Conservation (phyloP, 352 stramenopile species). For the Globisporangium mamillatum region DNA sequence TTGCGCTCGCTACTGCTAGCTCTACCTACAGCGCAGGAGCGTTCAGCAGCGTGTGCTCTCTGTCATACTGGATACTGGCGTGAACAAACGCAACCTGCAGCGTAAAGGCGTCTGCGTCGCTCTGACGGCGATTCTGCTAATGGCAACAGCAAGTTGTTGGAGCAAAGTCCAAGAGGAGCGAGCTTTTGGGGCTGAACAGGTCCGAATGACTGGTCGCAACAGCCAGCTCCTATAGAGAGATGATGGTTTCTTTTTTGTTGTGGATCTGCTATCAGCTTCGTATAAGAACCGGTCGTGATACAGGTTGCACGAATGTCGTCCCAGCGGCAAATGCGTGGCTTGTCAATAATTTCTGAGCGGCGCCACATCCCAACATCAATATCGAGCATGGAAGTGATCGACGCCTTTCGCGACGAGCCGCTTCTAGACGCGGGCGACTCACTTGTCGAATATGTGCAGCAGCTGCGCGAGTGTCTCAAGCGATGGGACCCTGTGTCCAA, state of each 20-base stretch:
- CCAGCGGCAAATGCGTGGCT: not conserved
- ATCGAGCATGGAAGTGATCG: not conserved
- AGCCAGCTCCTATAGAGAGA: slow-evolving; percentile 11
- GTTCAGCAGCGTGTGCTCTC: not conserved
- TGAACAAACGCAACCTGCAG: too few species aligned
- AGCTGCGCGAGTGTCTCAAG: slow-evolving; percentile 20
- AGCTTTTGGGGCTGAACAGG: not conserved
- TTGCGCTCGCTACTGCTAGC: not conserved
- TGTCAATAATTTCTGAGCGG: not conserved
- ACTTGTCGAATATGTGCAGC: slow-evolving; percentile 17
- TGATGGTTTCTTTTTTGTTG: too few species aligned
- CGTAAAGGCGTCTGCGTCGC: not conserved
- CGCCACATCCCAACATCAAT: slow-evolving; percentile 53
- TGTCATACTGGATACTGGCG: too few species aligned
- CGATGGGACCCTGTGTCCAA: slow-evolving; percentile 32
- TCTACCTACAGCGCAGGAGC: not conserved
- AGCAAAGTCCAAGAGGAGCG: not conserved
- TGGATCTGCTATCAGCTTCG: not conserved
- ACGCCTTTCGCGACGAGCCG: not conserved
- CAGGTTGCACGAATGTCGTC: slow-evolving; percentile 13
- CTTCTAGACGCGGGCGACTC: slow-evolving; percentile 10
- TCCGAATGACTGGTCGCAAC: slow-evolving; percentile 3
- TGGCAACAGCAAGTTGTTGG: not conserved
- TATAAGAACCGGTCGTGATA: not conserved
- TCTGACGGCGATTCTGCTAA: not conserved